Evolutionary conservation across 176 grass and related monocot genomes (phyloP).

Genomic region (Puccinellia tenuiflora): DNA sequence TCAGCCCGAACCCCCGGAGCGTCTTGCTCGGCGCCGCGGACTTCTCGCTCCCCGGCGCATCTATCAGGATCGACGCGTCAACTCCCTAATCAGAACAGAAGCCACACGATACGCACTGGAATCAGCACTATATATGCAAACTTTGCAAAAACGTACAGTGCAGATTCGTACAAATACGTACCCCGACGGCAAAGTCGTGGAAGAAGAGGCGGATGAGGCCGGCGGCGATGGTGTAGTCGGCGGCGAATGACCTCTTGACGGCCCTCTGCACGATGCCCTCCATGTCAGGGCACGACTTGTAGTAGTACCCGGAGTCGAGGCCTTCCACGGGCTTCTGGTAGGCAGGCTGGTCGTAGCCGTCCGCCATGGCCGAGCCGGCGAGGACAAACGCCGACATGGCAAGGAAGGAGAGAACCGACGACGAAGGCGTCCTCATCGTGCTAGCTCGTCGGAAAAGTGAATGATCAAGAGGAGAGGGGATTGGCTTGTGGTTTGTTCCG

Average conservation of each 20-base stretch:
- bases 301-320: conserved; percentile 24
- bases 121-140: not conserved
- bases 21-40: conserved; percentile 47
- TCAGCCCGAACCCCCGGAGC: conserved; percentile 64
- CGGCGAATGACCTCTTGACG: conserved; percentile 35
- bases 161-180: not conserved
- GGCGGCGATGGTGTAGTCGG: conserved; percentile 40
- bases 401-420: not conserved
- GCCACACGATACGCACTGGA: not conserved
- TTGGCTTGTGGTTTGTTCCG: not conserved
- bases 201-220: conserved; percentile 57
- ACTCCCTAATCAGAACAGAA: conserved; percentile 38
- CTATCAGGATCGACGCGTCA: conserved; percentile 70
- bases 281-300: conserved; percentile 41
- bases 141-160: too few species aligned
- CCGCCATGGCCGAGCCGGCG: not conserved
- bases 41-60: conserved; percentile 58
- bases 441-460: not conserved
- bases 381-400: conserved; percentile 22
- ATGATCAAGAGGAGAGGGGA: not conserved
- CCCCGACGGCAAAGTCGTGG: conserved; percentile 59
- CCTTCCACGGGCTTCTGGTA: conserved; percentile 15
- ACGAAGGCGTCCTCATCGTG: conserved; percentile 21
- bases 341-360: not conserved
- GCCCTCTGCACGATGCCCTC: conserved; percentile 44